These are phyloP conservation scores for Mycena filopes DNA, from an alignment of 768 basidiomycete genomes.

Conservation along the genomic window DNA sequence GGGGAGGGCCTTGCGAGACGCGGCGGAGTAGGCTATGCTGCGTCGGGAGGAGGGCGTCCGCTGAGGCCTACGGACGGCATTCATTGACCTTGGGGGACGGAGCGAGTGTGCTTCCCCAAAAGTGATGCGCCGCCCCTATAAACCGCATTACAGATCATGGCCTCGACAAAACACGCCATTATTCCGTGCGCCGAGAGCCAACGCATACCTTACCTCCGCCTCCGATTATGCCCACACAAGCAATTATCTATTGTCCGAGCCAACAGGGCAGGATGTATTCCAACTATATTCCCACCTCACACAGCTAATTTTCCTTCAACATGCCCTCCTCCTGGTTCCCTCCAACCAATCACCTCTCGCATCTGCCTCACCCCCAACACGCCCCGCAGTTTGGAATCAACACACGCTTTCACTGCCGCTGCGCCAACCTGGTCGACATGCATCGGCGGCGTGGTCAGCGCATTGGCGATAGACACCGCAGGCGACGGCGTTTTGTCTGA, in stretches of 20 bases:
- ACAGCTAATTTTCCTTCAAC: too few species aligned
- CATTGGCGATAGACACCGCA: slow-evolving; percentile 78
- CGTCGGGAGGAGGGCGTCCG: slow-evolving; percentile 17
- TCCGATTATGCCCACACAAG: too few species aligned
- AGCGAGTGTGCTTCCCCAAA: too few species aligned
- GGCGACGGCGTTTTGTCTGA: slow-evolving; percentile 48
- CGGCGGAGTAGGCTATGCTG: slow-evolving; percentile 44
- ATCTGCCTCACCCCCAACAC: slow-evolving; percentile 78
- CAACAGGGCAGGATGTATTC: too few species aligned
- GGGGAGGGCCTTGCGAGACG: slow-evolving; percentile 53
- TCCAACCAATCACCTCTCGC: slow-evolving; percentile 81
- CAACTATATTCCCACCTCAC: too few species aligned
- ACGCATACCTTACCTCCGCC: too few species aligned
- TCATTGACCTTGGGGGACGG: slow-evolving; percentile 2
- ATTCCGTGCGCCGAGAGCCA: too few species aligned
- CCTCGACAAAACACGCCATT: too few species aligned
- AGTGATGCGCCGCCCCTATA: too few species aligned
- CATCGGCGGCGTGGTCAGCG: slow-evolving; percentile 87
- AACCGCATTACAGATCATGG: too few species aligned
- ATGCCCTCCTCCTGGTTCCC: not conserved
- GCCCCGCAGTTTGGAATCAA: slow-evolving; percentile 62
- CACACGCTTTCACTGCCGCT: slow-evolving; percentile 74
- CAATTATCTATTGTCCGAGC: too few species aligned
- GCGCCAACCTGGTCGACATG: slow-evolving; percentile 96
- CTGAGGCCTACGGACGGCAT: slow-evolving; percentile 20